phyloP scores from a whole-genome alignment of 768 basidiomycete species.

The Pleurotus pulmonarius region DNA sequence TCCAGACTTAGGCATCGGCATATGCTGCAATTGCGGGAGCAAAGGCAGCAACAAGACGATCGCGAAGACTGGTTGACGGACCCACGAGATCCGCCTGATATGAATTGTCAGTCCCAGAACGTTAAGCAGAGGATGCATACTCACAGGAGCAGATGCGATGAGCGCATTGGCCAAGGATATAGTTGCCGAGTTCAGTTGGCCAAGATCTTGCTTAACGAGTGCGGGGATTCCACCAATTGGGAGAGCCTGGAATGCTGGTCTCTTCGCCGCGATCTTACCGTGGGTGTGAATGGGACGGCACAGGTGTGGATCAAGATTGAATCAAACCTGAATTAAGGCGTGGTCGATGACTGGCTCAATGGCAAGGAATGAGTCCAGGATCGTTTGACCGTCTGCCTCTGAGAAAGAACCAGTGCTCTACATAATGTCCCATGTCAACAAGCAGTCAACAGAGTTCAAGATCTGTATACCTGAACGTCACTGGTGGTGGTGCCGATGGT shows the following conservation, averaged over 20 bases:
- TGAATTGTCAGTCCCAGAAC: background rate
- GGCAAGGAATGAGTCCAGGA: slow-evolving; percentile 15
- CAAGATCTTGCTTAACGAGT: slow-evolving; percentile 22
- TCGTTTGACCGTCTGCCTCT: slow-evolving; percentile 17
- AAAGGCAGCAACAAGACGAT: slow-evolving; percentile 20
- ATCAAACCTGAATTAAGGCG: slow-evolving; percentile 10
- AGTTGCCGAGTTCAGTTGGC: slow-evolving; percentile 20
- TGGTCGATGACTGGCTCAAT: slow-evolving; percentile 17
- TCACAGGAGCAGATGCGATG: slow-evolving; percentile 22
- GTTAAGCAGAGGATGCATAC: slow-evolving; percentile 5
- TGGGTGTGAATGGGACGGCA: background rate
- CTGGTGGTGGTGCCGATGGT: slow-evolving; percentile 20
- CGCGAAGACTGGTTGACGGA: slow-evolving; percentile 16
- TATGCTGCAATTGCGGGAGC: slow-evolving; percentile 24
- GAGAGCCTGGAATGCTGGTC: slow-evolving; percentile 17
- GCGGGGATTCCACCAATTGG: slow-evolving; percentile 18
- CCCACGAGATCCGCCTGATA: slow-evolving; percentile 17
- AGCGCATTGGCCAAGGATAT: slow-evolving; percentile 21
- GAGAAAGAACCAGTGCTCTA: slow-evolving; percentile 10
- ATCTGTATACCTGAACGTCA: slow-evolving; percentile 20
- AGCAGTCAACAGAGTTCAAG: background rate
- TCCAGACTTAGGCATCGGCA: background rate
- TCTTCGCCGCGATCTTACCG: slow-evolving; percentile 15
- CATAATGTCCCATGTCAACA: background rate
- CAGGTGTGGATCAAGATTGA: background rate